Percentiles rank a stretch among this genome's conserved stretches.
Evolutionary conservation across 208 protist species (phyloP).

Genomic region (Wallacemonas sp.): DNA sequence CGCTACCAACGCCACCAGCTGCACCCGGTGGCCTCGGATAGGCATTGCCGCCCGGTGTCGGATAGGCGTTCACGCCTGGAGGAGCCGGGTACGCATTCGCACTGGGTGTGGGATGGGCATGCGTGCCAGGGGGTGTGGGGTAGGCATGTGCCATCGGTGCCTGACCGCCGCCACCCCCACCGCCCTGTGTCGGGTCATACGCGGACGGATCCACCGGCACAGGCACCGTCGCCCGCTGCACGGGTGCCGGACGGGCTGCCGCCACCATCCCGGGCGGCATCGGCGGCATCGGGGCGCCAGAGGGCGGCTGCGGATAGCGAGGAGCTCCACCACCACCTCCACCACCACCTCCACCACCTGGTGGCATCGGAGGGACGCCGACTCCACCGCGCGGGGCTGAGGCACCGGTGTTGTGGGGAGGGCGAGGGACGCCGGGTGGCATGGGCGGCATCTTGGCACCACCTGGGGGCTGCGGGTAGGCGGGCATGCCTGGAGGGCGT

Average conservation of each 20-base stretch:
- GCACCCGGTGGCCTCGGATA: background rate
- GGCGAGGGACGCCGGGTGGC: slow-evolving; percentile 29
- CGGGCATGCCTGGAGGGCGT: slow-evolving; percentile 12
- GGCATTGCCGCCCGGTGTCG: slow-evolving; percentile 3
- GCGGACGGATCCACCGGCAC: background rate
- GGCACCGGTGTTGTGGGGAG: background rate
- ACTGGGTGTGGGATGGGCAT: too few species aligned
- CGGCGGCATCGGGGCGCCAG: slow-evolving; percentile 28
- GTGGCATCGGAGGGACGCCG: slow-evolving; percentile 39
- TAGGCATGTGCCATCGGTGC: background rate
- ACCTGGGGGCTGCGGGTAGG: slow-evolving; percentile 13
- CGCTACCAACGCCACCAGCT: background rate
- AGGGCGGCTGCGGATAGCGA: slow-evolving; percentile 15
- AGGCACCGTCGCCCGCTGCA: too few species aligned
- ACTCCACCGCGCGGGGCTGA: slow-evolving; percentile 17
- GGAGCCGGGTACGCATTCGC: too few species aligned
- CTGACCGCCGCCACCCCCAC: background rate
- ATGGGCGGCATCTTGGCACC: slow-evolving; percentile 26
- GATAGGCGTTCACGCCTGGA: background rate
- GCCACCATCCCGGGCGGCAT: slow-evolving; percentile 50
- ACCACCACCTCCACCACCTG: slow-evolving; percentile 16
- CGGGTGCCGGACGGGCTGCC: too few species aligned
- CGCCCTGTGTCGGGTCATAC: slow-evolving; percentile 2
- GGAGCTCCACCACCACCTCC: background rate
- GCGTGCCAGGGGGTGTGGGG: background rate